Evolutionary conservation across 805 yeast genomes (phyloP).

Genomic region (Brettanomyces naardenensis): DNA sequence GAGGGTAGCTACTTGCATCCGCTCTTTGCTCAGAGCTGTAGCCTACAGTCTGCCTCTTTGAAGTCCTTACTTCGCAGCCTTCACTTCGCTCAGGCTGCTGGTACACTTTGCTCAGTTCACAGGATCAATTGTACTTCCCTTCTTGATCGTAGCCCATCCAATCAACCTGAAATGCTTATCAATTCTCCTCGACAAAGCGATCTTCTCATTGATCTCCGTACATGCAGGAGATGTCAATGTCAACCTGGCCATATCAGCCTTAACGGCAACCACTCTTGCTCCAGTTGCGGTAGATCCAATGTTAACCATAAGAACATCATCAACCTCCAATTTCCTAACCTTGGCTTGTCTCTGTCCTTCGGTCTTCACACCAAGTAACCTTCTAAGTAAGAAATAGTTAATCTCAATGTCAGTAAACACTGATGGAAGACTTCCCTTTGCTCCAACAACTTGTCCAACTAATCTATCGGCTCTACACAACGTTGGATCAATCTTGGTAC

Average conservation of each 20-base stretch:
- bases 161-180: slow-evolving; percentile 99
- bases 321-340: slow-evolving; percentile 88
- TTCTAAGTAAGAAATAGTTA: slow-evolving; percentile 91
- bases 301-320: slow-evolving; percentile 97
- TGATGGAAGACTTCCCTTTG: slow-evolving; percentile 91
- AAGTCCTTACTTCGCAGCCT: too few relatives aligned
- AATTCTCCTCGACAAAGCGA: slow-evolving; percentile 96
- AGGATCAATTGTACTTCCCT: slow-evolving; percentile 86
- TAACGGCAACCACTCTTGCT: slow-evolving; percentile 95
- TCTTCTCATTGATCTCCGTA: slow-evolving; percentile 96
- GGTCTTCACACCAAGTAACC: slow-evolving; percentile 96
- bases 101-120: slow-evolving; percentile 43
- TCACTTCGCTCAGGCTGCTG: too few relatives aligned
- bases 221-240: slow-evolving; percentile 97
- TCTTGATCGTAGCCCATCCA: slow-evolving; percentile 99
- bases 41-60: too few relatives aligned
- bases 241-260: slow-evolving; percentile 98
- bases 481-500: slow-evolving; percentile 98
- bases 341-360: slow-evolving; percentile 96
- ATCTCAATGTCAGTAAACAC: slow-evolving; percentile 96
- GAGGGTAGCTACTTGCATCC: too few relatives aligned
- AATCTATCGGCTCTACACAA: slow-evolving; percentile 98
- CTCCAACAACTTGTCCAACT: slow-evolving; percentile 98
- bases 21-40: too few relatives aligned
- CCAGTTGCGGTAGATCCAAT: slow-evolving; percentile 99